A percentile compares a stretch with the other conserved stretches of the same genome.
Evolutionary conservation across 2,329 filamentous ascomycete species (phyloP).

Genomic region (Bipolaris victoriae): DNA sequence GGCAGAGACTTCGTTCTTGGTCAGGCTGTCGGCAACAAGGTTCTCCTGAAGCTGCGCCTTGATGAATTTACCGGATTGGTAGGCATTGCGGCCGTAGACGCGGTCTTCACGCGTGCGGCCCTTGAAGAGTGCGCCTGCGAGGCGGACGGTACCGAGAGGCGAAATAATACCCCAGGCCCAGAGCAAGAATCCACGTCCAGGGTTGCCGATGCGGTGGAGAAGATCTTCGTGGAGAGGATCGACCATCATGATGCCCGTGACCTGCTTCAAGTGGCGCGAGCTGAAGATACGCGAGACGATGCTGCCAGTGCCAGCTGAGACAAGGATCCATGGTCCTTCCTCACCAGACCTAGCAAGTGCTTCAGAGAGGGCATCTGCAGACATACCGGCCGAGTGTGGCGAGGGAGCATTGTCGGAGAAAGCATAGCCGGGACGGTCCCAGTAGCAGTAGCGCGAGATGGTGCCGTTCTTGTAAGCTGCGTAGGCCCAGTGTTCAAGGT

Average conservation of each 20-base stretch:
- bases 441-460: slow-evolving; percentile 91
- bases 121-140: slow-evolving; percentile 80
- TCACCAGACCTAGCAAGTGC: slow-evolving; percentile 81
- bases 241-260: slow-evolving; percentile 81
- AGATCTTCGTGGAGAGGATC: slow-evolving; percentile 90
- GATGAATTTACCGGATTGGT: slow-evolving; percentile 81
- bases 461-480: slow-evolving; percentile 77
- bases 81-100: slow-evolving; percentile 78
- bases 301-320: slow-evolving; percentile 84
- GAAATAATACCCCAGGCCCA: slow-evolving; percentile 88
- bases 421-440: slow-evolving; percentile 86
- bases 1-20: slow-evolving; percentile 79
- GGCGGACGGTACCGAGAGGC: slow-evolving; percentile 81
- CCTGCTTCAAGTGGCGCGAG: slow-evolving; percentile 74
- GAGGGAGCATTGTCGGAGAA: slow-evolving; percentile 94
- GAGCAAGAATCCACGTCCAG: slow-evolving; percentile 77
- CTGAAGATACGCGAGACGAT: slow-evolving; percentile 92
- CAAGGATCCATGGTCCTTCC: slow-evolving; percentile 84
- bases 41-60: slow-evolving; percentile 94
- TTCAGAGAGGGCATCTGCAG: slow-evolving; percentile 86
- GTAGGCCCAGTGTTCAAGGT: slow-evolving; percentile 80
- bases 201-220: slow-evolving; percentile 68
- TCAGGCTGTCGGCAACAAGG: slow-evolving; percentile 82
- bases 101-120: slow-evolving; percentile 82
- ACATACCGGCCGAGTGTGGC: slow-evolving; percentile 90